These are phyloP conservation scores for Linanthus parryae DNA, from an alignment of 148 eudicot species.

Conservation along the genomic window DNA sequence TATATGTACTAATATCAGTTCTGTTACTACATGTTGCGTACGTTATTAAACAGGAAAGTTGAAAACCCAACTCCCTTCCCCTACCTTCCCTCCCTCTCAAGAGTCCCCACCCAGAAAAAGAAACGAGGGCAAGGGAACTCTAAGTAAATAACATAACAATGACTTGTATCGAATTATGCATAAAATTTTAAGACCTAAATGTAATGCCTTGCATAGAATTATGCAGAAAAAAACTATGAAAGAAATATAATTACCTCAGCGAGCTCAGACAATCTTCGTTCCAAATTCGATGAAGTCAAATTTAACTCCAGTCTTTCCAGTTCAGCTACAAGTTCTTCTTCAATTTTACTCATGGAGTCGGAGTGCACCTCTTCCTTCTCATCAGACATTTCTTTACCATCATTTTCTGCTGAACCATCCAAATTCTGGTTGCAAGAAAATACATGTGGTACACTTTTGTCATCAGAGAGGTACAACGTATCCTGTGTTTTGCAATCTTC, in stretches of 20 bases:
- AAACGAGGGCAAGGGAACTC: background rate
- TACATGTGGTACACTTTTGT: conserved; percentile 18
- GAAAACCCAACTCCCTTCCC: no score
- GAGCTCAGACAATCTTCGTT: conserved; percentile 31
- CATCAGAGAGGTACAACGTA: conserved; percentile 19
- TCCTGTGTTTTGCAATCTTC: conserved; percentile 42
- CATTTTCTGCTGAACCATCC: conserved; percentile 12
- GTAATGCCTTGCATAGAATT: background rate
- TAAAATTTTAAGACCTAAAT: no score
- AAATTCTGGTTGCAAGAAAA: conserved; percentile 27
- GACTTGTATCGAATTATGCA: no score
- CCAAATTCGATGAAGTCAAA: conserved; percentile 57
- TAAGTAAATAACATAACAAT: no score
- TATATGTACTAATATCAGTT: no score
- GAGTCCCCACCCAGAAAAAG: no score
- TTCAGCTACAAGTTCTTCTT: conserved; percentile 99
- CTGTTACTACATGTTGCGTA: no score
- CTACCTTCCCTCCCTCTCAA: no score
- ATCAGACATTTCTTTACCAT: conserved; percentile 25
- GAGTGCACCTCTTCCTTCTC: conserved; percentile 33
- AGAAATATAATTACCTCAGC: conserved; percentile 44
- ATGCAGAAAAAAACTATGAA: background rate
- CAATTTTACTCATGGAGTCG: conserved; percentile 64
- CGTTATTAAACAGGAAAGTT: no score
- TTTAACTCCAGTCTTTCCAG: conserved; percentile 76